Evolutionary conservation across 1,284 basidiomycete species (phyloP), one percentile per base, ranked within the genome.

Genomic region (Pseudozyma sp.): DNA sequence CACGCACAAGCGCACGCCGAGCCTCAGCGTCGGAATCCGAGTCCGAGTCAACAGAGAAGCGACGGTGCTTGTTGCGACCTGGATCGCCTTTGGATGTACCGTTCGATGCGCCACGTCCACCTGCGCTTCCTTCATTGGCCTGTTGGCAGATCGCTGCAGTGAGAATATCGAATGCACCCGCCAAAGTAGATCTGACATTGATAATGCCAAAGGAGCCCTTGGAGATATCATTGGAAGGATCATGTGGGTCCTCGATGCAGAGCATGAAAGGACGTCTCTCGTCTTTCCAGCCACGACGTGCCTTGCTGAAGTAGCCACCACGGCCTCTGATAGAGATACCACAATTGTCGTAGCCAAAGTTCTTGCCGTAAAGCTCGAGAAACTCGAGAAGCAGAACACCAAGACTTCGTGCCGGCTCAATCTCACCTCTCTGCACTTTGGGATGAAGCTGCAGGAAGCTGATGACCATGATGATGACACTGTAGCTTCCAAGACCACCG

Each of bases 391-490:
- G 88, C 44, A 99, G 87, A 6, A 95, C 92, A 2, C 96, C 96
- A 12, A 99, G 88, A 83, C 98, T 99, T 77, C 89, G 87, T 70
- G 90, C 89, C 0, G 95, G 90, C 76, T 95, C 91, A 45, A 99
- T 94, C 85, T 96, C 93, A 0, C 90, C 91, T 56, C 90, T 86
- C 45, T 96, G 91, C 68, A 99, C 90, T 85, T 96, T 97, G 0
- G 96, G 97, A 84, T 99, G 96, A 87, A 97, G 92, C 87, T 98
- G 96, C 51, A 99, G 87, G 85, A 98, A 98, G 83, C 91, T 94
- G 77, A 98, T 90, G 13, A 92, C 94, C 66, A 98, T 86, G 84
- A 94, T 96, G 59, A 97, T 95, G 74, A 97, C 93, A 70, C 92
- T 92, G 85, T 97, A 99, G 83, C 92, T 94, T 10, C 96, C 95